Evolutionary conservation across 768 basidiomycete genomes (phyloP).

Genomic region (Kwoniella sp.): DNA sequence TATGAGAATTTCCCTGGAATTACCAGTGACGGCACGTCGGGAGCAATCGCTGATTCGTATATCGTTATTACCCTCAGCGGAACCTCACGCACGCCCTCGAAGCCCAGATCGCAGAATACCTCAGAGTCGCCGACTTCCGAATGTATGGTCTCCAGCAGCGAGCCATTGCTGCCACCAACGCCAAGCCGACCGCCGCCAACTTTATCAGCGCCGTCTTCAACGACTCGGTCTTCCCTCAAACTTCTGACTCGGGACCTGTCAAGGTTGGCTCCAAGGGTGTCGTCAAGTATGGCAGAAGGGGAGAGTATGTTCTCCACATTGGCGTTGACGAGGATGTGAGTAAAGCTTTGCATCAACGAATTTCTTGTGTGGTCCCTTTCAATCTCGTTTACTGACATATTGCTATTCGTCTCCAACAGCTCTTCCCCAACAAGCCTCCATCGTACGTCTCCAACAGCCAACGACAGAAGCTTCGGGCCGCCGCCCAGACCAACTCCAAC

Average conservation of each 20-base stretch:
- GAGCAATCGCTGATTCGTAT: neutral
- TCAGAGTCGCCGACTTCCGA: conserved; percentile 57
- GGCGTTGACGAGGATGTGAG: conserved; percentile 57
- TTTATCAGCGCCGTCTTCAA: conserved; percentile 54
- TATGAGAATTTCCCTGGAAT: neutral
- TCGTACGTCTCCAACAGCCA: conserved; percentile 49
- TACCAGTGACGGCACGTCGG: too few relatives aligned
- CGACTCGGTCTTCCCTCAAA: conserved; percentile 52
- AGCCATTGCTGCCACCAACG: conserved; percentile 88
- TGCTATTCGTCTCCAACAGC: conserved; percentile 16
- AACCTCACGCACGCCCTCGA: conserved; percentile 54
- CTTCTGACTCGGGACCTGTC: conserved; percentile 29
- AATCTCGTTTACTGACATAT: conserved; percentile 1
- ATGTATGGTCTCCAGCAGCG: conserved; percentile 81
- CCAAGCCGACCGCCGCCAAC: conserved; percentile 51
- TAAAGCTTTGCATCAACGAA: too few relatives aligned
- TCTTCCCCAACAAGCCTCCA: conserved; percentile 55
- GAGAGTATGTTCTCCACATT: conserved; percentile 58
- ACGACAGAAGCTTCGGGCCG: conserved; percentile 48
- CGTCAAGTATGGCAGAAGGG: conserved; percentile 57
- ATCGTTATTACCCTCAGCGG: conserved; percentile 25
- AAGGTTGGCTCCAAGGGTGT: conserved; percentile 53
- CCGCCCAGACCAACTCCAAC: conserved; percentile 36
- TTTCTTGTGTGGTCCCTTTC: neutral
- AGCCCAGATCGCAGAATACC: conserved; percentile 53